Conservation (phyloP, 768 basidiomycete species). For the Postia placenta region DNA sequence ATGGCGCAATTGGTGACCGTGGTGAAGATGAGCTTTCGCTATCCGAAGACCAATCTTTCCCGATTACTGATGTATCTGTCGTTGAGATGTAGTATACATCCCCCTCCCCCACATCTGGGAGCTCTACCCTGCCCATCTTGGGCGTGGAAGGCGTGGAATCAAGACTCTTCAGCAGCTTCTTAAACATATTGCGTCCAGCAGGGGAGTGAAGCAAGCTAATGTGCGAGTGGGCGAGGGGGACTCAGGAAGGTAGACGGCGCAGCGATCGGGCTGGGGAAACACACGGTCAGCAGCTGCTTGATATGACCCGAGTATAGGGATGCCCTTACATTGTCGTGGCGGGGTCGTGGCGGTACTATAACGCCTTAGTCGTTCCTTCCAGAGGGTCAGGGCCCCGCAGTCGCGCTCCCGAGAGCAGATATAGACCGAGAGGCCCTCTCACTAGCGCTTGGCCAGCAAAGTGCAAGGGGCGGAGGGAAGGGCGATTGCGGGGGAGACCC, state of each 20-base stretch:
- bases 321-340: constrained; percentile 11
- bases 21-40: constrained; percentile 11
- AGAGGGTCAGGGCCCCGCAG: constrained; percentile 11
- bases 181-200: constrained; percentile 4
- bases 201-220: neutral
- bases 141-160: constrained; percentile 12
- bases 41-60: constrained; percentile 10
- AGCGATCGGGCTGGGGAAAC: neutral
- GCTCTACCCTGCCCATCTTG: constrained; percentile 8
- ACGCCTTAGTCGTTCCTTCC: constrained; percentile 4
- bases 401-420: constrained; percentile 17
- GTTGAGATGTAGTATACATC: constrained; percentile 3
- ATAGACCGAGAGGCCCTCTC: constrained; percentile 18
- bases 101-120: constrained; percentile 9
- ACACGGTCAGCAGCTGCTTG: constrained; percentile 6
- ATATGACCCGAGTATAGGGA: neutral
- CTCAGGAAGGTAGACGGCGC: neutral
- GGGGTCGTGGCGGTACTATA: constrained; percentile 9
- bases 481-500: constrained; percentile 9
- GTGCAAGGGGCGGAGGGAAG: constrained; percentile 5
- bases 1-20: constrained; percentile 7
- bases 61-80: constrained; percentile 3
- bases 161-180: constrained; percentile 5
- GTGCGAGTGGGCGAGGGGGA: neutral
- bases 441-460: constrained; percentile 12